These are phyloP conservation scores for Cenchrus purpureus DNA, from an alignment of 176 grass and related monocot species.

Conservation along the genomic window DNA sequence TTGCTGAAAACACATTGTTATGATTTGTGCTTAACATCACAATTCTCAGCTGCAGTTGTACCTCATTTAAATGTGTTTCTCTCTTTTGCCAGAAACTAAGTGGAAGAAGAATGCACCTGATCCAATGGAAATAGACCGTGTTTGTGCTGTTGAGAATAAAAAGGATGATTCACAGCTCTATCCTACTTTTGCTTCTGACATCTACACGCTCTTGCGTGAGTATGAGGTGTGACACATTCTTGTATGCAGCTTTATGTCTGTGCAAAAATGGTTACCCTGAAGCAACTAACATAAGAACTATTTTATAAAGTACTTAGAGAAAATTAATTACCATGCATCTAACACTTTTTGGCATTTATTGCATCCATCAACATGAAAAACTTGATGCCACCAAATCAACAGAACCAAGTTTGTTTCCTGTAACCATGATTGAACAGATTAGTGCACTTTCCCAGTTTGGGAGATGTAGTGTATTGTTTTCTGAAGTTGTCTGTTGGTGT, in stretches of 20 bases:
- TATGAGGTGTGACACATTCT: slow-evolving; percentile 76
- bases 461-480: neutral
- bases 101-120: slow-evolving; percentile 51
- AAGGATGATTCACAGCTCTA: slow-evolving; percentile 72
- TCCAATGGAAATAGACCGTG: slow-evolving; percentile 62
- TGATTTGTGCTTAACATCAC: neutral
- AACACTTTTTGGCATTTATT: neutral
- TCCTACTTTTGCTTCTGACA: slow-evolving; percentile 85
- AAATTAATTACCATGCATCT: neutral
- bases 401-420: neutral
- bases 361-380: neutral
- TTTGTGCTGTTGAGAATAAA: slow-evolving; percentile 72
- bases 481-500: neutral
- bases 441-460: neutral
- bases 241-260: neutral
- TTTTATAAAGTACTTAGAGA: neutral
- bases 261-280: neutral
- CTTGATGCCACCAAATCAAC: neutral
- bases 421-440: neutral
- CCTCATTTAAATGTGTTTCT: slow-evolving; percentile 2
- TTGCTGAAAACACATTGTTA: slow-evolving; percentile 10
- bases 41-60: slow-evolving; percentile 1
- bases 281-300: neutral
- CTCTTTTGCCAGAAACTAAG: slow-evolving; percentile 54
- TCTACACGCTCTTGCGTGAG: slow-evolving; percentile 80